A percentile compares a stretch with the other conserved stretches of the same genome.
Conservation (phyloP, 257 asterid genomes). For the Jaltomata sinuosa region DNA sequence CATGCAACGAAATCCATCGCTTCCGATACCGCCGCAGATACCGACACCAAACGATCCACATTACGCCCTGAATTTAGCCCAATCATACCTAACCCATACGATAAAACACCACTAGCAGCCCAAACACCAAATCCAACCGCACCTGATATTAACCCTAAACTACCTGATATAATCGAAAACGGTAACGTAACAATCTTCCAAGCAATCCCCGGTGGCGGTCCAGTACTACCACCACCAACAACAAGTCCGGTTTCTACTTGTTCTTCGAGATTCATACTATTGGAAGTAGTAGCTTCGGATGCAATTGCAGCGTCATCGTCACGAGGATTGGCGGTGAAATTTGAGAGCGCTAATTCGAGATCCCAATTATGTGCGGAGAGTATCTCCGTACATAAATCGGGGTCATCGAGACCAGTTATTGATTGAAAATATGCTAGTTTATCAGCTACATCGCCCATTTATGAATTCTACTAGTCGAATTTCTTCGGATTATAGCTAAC, state of each 20-base stretch:
- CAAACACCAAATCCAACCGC: conserved; percentile 79
- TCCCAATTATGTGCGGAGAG: conserved; percentile 94
- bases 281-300: not conserved
- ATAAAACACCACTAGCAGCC: conserved; percentile 83
- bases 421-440: conserved; percentile 87
- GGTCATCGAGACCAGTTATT: conserved; percentile 75
- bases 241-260: conserved; percentile 32
- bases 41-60: conserved; percentile 30
- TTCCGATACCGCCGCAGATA: conserved; percentile 57
- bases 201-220: conserved; percentile 68
- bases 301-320: conserved; percentile 7
- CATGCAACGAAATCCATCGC: conserved; percentile 56
- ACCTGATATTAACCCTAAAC: conserved; percentile 74
- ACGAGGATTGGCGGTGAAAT: conserved; percentile 33
- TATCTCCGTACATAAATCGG: conserved; percentile 81
- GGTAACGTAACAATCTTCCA: conserved; percentile 87
- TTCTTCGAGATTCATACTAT: not conserved
- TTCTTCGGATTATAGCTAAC: not conserved
- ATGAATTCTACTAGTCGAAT: not conserved
- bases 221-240: conserved; percentile 30
- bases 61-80: conserved; percentile 37
- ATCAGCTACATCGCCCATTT: conserved; percentile 80
- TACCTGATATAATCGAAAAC: conserved; percentile 69
- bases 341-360: conserved; percentile 78
- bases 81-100: conserved; percentile 61